A percentile compares a stretch with the other conserved stretches of the same genome.
Conservation (phyloP, 2,329 filamentous ascomycete species). For the Neoscytalidium dimidiatum region DNA sequence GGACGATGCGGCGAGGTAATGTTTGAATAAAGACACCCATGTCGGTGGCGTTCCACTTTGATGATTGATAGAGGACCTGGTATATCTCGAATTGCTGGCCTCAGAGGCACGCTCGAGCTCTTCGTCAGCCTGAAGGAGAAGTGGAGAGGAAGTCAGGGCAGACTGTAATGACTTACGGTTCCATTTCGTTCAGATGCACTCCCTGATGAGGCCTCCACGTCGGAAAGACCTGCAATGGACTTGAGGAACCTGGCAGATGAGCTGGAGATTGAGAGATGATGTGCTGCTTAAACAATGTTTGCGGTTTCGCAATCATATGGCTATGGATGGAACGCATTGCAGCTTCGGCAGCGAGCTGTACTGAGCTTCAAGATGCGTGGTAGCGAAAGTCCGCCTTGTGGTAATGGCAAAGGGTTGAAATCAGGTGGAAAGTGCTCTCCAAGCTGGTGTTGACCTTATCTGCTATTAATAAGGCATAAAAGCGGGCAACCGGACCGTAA, state of each 20-base stretch:
- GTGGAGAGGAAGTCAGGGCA: background rate
- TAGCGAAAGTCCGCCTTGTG: background rate
- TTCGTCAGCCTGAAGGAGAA: background rate
- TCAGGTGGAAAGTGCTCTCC: background rate
- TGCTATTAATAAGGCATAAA: background rate
- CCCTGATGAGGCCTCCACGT: background rate
- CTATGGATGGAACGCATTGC: background rate
- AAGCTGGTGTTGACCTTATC: background rate
- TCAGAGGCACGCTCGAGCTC: background rate
- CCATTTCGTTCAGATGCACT: background rate
- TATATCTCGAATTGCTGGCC: background rate
- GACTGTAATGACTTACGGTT: background rate
- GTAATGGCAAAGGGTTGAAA: background rate
- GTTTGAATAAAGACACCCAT: background rate
- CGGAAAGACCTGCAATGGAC: background rate
- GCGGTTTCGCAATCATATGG: background rate
- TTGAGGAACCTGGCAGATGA: background rate
- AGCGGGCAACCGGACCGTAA: background rate
- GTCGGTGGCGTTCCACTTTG: background rate
- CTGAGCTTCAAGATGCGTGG: background rate
- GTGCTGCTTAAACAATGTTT: background rate
- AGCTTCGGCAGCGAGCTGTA: background rate
- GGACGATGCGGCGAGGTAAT: background rate
- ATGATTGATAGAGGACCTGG: background rate
- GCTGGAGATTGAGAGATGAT: background rate